Evolutionary conservation across 306 rosid species (phyloP), one percentile per base, ranked within the genome.

Genomic region (Canavalia gladiata): DNA sequence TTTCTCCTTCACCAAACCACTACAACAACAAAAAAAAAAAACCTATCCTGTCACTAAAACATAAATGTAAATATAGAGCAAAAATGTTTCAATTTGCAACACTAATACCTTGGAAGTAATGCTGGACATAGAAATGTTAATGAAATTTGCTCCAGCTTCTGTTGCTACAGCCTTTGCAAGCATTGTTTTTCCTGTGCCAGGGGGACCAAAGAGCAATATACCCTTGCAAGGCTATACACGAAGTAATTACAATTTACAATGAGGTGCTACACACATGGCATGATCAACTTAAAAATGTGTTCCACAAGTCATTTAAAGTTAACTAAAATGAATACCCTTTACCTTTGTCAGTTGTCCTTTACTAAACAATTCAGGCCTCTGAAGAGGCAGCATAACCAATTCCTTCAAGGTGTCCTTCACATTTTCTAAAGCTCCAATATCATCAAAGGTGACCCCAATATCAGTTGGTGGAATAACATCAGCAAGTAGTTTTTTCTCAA

Each of bases 1-100:
- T 95, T 83, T 95, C 99, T 74, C 95, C 99, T 87, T 95, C 99
- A 42, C 99, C 99, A 79, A 95, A 95, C 99, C 99, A 95, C 97
- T 95, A 90, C 86, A 81, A 83, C 30, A 62, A 75, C 68, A 9
- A 81, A 30, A 68, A 29, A 33, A 4, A 80, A 5, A 41, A 5
- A 46, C 8, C n/a, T n/a, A 51, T 58, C 79, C 10, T 18, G 75
- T 74, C 77, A 82, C 52, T 64, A 49, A 31, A 54, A 47, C 39
- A 66, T 67, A 49, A 52, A 64, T 57, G 45, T 52, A 75, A 70
- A 35, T 52, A 37, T 11, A 56, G 31, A 55, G 55, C 45, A 49
- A 71, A 68, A 25, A 42, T 47, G 34, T 64, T 65, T 39, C 55
- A 70, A 75, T 72, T 29, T 13, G 13, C 31, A 41, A 75, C 12